Evolutionary conservation across 441 rosid species (phyloP).

Genomic region (Bruguiera hainesii): DNA sequence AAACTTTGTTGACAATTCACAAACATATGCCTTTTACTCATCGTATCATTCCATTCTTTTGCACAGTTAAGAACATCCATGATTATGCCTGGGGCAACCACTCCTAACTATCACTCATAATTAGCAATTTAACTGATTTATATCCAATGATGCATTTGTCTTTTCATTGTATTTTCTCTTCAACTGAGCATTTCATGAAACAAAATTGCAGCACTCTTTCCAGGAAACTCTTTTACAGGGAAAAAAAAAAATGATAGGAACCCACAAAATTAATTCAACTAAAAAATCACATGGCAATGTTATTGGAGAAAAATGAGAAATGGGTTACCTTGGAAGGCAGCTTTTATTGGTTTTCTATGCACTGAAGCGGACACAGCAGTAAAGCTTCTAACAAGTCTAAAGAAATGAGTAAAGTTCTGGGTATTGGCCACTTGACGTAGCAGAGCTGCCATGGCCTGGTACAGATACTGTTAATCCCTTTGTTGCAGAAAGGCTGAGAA

Average conservation of each 20-base stretch:
- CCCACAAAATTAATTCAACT: slow-evolving; percentile 6
- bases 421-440: slow-evolving; percentile 31
- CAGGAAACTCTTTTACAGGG: no score
- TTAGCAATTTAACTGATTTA: no score
- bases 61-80: not conserved
- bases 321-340: slow-evolving; percentile 44
- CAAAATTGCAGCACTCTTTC: no score
- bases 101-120: not conserved
- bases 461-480: not conserved
- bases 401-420: slow-evolving; percentile 18
- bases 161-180: no score
- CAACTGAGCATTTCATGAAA: no score
- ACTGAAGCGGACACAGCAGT: slow-evolving; percentile 16
- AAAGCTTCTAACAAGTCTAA: not conserved
- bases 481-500: slow-evolving; percentile 16
- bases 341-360: slow-evolving; percentile 19
- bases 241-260: not conserved
- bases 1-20: not conserved
- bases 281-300: not conserved
- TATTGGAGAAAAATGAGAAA: not conserved
- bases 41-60: not conserved
- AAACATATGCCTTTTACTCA: not conserved
- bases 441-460: slow-evolving; percentile 33
- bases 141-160: no score
- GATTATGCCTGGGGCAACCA: not conserved